Evolutionary conservation across 768 basidiomycete species (phyloP).

Genomic region (Leucosporidium yakuticum): DNA sequence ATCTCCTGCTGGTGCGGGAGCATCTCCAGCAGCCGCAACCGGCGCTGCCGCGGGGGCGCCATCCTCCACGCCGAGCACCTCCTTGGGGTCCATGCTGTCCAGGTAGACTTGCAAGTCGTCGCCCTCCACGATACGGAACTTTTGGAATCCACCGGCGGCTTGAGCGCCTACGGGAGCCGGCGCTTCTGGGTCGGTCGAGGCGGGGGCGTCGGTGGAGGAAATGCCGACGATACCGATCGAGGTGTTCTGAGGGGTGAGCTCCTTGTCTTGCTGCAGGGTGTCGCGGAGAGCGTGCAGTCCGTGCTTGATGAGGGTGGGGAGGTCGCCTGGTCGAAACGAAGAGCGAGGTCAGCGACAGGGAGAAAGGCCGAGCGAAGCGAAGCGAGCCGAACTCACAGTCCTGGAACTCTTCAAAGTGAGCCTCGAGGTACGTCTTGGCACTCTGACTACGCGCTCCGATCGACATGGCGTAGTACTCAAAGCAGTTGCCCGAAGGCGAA

Average conservation of each 20-base stretch:
- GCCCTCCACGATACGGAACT: conserved; percentile 83
- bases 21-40: conserved; percentile 24
- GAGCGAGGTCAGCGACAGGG: not conserved
- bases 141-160: conserved; percentile 49
- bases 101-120: conserved; percentile 68
- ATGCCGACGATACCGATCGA: conserved; percentile 83
- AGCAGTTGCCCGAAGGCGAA: conserved; percentile 92
- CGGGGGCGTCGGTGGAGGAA: conserved; percentile 13
- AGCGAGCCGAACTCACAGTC: conserved; percentile 63
- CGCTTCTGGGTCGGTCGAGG: conserved; percentile 5
- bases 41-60: conserved; percentile 43
- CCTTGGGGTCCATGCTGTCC: conserved; percentile 59
- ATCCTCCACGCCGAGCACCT: conserved; percentile 31
- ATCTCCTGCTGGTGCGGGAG: not conserved
- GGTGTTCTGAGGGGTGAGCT: conserved; percentile 85
- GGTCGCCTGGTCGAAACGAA: conserved; percentile 52
- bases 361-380: conserved; percentile 4
- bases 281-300: conserved; percentile 92
- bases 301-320: conserved; percentile 84
- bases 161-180: conserved; percentile 52
- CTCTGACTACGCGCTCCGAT: conserved; percentile 97
- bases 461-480: conserved; percentile 97
- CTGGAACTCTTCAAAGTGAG: conserved; percentile 78
- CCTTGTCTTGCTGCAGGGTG: conserved; percentile 97
- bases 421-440: conserved; percentile 97